A percentile compares a stretch with the other conserved stretches of the same genome.
Conservation (phyloP, 352 stramenopile species). For the Phytophthora vignae region DNA sequence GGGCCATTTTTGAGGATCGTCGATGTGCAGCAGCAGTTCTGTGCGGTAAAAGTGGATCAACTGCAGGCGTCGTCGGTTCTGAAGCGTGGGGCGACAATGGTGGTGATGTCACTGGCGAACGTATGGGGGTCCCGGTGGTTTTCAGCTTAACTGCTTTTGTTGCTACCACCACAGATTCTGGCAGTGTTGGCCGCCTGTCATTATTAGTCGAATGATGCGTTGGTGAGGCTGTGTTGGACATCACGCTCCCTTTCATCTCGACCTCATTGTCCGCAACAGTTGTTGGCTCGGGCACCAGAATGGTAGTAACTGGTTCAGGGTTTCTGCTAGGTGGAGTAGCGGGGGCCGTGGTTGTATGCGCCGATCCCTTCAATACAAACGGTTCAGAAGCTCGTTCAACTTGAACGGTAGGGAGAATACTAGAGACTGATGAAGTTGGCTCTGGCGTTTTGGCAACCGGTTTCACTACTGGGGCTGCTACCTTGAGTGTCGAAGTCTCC, state of each 20-base stretch:
- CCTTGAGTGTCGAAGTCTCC: neutral
- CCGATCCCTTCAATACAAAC: constrained; percentile 20
- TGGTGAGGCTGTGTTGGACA: neutral
- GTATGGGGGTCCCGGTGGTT: constrained; percentile 6
- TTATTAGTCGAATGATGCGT: neutral
- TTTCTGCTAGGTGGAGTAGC: neutral
- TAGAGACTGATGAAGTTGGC: constrained; percentile 22
- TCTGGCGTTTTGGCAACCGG: neutral
- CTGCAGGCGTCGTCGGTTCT: neutral
- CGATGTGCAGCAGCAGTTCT: constrained; percentile 18
- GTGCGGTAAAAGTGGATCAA: constrained; percentile 24
- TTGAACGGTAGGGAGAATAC: constrained; percentile 29
- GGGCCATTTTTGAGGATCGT: constrained; percentile 22
- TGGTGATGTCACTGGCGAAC: neutral
- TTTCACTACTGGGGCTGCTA: neutral
- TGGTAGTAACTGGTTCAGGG: neutral
- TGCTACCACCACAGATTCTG: neutral
- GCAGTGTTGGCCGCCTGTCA: neutral
- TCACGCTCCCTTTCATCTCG: neutral
- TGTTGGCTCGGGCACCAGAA: constrained; percentile 1
- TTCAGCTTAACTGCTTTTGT: constrained; percentile 2
- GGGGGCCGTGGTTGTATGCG: neutral
- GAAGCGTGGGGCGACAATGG: neutral
- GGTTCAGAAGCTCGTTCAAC: constrained; percentile 19
- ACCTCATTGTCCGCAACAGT: neutral